Percentiles rank a stretch among this genome's conserved stretches.
Evolutionary conservation across 371 early-diverging fungal genomes (phyloP).

Genomic region (Batrachochytrium dendrobatidis): DNA sequence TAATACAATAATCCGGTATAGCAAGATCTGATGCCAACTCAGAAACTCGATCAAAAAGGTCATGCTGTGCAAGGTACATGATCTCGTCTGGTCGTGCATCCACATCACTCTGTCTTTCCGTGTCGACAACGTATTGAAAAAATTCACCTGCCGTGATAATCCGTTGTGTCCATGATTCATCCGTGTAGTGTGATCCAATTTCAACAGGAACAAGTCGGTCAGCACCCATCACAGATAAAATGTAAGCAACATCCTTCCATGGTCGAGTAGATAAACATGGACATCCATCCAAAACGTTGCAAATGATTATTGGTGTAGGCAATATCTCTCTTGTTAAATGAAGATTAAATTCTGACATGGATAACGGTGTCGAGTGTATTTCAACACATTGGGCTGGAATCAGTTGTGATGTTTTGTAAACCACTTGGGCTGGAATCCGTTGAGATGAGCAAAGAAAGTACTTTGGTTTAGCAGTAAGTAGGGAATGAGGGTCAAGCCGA

Average conservation of each 20-base stretch:
- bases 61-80: constrained; percentile 86
- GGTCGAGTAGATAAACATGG: constrained; percentile 52
- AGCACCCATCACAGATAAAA: constrained; percentile 50
- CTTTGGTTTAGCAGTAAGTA: too few species aligned
- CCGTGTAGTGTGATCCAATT: constrained; percentile 69
- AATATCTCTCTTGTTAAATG: not conserved
- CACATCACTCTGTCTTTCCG: not conserved
- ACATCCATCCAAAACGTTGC: constrained; percentile 53
- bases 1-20: constrained; percentile 79
- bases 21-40: constrained; percentile 58
- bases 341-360: constrained; percentile 1
- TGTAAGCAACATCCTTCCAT: constrained; percentile 59
- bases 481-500: not conserved
- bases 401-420: too few species aligned
- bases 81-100: not conserved
- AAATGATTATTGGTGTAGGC: constrained; percentile 15
- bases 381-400: too few species aligned
- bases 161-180: constrained; percentile 68
- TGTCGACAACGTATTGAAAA: constrained; percentile 41
- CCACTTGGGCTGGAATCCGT: too few species aligned
- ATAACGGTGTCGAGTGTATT: not conserved
- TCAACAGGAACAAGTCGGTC: constrained; percentile 84
- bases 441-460: too few species aligned
- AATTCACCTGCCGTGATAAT: constrained; percentile 71
- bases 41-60: constrained; percentile 77